Evolutionary conservation across 1,139 yeast species (phyloP), one percentile per base, ranked within the genome.

Genomic region (Waltiozyma sp.): DNA sequence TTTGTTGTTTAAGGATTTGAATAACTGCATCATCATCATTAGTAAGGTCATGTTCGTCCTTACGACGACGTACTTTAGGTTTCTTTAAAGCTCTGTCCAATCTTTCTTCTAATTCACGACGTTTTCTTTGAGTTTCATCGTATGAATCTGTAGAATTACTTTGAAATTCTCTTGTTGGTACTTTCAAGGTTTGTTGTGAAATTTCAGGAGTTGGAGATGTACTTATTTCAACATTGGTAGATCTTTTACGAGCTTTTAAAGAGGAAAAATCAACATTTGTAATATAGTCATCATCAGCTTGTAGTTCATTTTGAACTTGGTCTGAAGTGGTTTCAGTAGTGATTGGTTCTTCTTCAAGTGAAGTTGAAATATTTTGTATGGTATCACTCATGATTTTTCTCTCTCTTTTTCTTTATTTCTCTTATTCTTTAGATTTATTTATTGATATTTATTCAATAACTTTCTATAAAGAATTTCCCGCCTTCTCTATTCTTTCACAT

Each of bases 11-110:
- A 52, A 93, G 70, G 46, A 73, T 72, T 45, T 87, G 80, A 51
- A 93, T 85, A 50, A 77, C 74, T 59, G 89, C 97, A 66, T 93
- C 99, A 62, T 89, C 94, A 80, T 87, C 84, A 59, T 87, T 81
- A 61, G 89, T 97, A 54, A 91, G 67, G 64, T 89, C 97, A 58
- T 86, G 95, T 55, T 89, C 97, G 55, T 85, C 93, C 40, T 78
- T 78, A 59, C 73, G 77, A 50, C 78, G 73, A 55, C 71, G 70
- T 19, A 73, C 70, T 47, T 81, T 75, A 34, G 73, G 68, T 47
- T 76, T 73, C 59, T 84, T 79, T 46, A 88, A 66, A 2, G 95
- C 89, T 40, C 77, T 75, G 50, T 81, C 88, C 70, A 91, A 75
- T 54, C 73, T 77, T 48, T 80, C 89, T 63, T 91, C 97, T 52